phyloP scores from a whole-genome alignment of 179 eudicot genomes.

The Beta macrorhiza region DNA sequence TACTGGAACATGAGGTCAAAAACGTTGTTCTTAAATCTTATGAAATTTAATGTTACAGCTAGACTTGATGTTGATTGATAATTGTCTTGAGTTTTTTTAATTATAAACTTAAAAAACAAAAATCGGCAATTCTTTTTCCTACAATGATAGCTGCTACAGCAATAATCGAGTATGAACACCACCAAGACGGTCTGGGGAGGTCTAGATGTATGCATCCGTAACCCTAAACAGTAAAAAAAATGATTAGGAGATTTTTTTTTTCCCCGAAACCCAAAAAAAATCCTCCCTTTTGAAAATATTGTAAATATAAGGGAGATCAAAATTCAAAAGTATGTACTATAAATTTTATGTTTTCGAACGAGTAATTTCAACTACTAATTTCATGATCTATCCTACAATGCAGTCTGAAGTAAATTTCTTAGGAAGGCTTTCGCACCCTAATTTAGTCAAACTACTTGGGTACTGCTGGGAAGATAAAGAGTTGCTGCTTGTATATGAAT shows the following conservation, averaged over 20 bases:
- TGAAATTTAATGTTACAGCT: not conserved
- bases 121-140: too few relatives aligned
- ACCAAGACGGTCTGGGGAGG: not conserved
- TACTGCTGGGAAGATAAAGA: slow-evolving; percentile 72
- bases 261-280: not conserved
- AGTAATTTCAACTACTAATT: not conserved
- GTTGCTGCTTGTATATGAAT: slow-evolving; percentile 65
- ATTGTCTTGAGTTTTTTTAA: not conserved
- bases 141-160: not conserved
- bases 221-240: not conserved
- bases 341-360: not conserved
- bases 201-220: not conserved
- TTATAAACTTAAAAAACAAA: not conserved
- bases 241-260: not conserved
- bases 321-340: too few relatives aligned
- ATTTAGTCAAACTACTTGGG: slow-evolving; percentile 69
- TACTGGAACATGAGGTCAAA: not conserved
- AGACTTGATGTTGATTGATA: slow-evolving; percentile 15
- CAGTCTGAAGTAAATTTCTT: slow-evolving; percentile 82
- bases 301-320: not conserved
- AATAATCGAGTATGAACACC: not conserved
- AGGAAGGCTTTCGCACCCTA: slow-evolving; percentile 82
- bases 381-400: not conserved
- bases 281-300: too few relatives aligned
- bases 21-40: not conserved